Percentiles rank a stretch among this genome's conserved stretches.
Evolutionary conservation across 2,329 filamentous ascomycete species (phyloP).

Genomic region (Pseudopithomyces chartarum): DNA sequence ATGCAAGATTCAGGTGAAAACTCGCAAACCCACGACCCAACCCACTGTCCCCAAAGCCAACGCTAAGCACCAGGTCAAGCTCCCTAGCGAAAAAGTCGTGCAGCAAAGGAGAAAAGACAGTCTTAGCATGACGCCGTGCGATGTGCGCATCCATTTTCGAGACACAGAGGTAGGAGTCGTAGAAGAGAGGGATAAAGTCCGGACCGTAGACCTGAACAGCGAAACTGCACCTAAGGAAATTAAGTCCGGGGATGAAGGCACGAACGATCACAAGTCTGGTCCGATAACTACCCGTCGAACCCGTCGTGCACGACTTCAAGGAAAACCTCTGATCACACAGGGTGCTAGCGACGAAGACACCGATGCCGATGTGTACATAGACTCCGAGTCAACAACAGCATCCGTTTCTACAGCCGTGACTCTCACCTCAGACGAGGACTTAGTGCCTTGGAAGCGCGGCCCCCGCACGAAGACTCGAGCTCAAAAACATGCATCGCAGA

Average conservation of each 20-base stretch:
- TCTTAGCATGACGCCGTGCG: conserved; percentile 5
- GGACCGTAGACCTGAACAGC: background rate
- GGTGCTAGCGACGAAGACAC: background rate
- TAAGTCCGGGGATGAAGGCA: no score
- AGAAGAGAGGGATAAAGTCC: background rate
- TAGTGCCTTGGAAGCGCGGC: no score
- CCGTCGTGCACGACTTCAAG: background rate
- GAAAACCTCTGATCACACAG: background rate
- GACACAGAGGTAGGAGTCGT: background rate
- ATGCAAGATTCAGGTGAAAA: conserved; percentile 8
- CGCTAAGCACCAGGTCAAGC: background rate
- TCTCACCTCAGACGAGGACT: background rate
- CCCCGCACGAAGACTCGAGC: background rate
- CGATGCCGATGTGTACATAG: background rate
- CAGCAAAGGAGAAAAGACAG: background rate
- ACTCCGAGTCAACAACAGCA: background rate
- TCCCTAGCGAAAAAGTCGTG: background rate
- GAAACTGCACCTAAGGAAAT: background rate
- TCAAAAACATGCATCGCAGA: background rate
- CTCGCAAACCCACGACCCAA: background rate
- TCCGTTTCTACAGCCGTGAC: background rate
- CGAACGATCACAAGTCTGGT: background rate
- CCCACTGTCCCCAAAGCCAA: no score
- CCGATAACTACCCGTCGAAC: background rate
- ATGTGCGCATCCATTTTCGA: background rate